A percentile compares a stretch with the other conserved stretches of the same genome.
phyloP scores from a whole-genome alignment of 495 filamentous ascomycete genomes.

The Cenococcum geophilum region DNA sequence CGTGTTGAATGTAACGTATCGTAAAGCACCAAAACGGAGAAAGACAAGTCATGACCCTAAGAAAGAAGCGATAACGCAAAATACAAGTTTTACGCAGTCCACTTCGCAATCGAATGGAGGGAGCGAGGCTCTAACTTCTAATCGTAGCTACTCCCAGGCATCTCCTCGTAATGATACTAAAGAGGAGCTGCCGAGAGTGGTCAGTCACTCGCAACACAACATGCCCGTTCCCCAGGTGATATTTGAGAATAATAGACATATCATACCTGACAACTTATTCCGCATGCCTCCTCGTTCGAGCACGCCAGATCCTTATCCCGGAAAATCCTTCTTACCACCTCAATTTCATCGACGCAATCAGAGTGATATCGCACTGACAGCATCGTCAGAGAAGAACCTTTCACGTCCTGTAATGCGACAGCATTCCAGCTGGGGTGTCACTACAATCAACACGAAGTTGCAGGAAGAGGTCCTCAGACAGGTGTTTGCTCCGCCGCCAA shows the following conservation, averaged over 20 bases:
- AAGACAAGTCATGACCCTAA: constrained; percentile 39
- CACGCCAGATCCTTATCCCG: constrained; percentile 26
- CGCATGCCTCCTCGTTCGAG: constrained; percentile 35
- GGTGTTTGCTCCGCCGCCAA: constrained; percentile 79
- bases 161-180: constrained; percentile 20
- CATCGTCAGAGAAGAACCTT: constrained; percentile 13
- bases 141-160: background rate
- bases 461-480: constrained; percentile 91
- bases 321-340: constrained; percentile 17
- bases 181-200: constrained; percentile 53
- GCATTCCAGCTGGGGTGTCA: constrained; percentile 84
- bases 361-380: constrained; percentile 24
- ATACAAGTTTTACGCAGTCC: constrained; percentile 10
- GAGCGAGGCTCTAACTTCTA: background rate
- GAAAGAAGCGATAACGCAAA: background rate
- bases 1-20: constrained; percentile 93
- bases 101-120: constrained; percentile 8
- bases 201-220: constrained; percentile 70
- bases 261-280: constrained; percentile 79
- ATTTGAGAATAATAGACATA: constrained; percentile 92
- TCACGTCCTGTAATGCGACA: constrained; percentile 40
- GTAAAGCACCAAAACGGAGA: constrained; percentile 67
- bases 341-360: constrained; percentile 28
- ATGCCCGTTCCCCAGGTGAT: constrained; percentile 79
- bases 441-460: constrained; percentile 79